These are phyloP conservation scores for Helicostylum pulchrum DNA, from an alignment of 192 early-diverging fungal species.

Conservation along the genomic window DNA sequence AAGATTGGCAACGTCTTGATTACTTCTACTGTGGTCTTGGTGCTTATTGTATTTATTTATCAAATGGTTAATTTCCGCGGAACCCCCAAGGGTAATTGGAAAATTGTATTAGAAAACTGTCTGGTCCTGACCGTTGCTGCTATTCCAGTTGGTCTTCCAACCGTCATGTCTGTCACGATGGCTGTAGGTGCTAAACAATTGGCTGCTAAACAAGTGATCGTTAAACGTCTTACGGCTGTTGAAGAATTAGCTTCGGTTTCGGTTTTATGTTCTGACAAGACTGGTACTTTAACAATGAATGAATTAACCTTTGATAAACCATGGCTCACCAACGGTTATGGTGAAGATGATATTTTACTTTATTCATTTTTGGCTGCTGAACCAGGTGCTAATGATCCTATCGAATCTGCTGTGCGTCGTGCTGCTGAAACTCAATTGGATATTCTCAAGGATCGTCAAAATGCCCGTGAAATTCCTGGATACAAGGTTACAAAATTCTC, in stretches of 20 bases:
- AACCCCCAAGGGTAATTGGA: constrained; percentile 49
- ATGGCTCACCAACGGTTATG: constrained; percentile 62
- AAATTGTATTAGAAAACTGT: constrained; percentile 64
- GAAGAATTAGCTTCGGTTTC: constrained; percentile 94
- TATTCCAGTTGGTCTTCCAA: constrained; percentile 92
- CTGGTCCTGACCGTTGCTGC: constrained; percentile 92
- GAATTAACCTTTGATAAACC: constrained; percentile 91
- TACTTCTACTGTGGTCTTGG: constrained; percentile 72
- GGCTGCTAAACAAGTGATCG: constrained; percentile 90
- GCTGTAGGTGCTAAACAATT: constrained; percentile 93
- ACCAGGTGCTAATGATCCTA: constrained; percentile 88
- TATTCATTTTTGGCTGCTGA: constrained; percentile 84
- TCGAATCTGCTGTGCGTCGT: constrained; percentile 84
- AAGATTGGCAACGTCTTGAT: constrained; percentile 92
- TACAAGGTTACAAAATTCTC: constrained; percentile 89
- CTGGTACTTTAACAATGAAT: constrained; percentile 91
- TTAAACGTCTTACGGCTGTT: constrained; percentile 91
- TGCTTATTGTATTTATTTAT: constrained; percentile 78
- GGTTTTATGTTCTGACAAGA: constrained; percentile 83
- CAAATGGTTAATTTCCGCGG: constrained; percentile 57
- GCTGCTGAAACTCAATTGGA: constrained; percentile 75
- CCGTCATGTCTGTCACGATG: constrained; percentile 96
- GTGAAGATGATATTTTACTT: constrained; percentile 76
- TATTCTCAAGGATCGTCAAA: constrained; percentile 54
- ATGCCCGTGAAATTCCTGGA: constrained; percentile 66